A percentile compares a stretch with the other conserved stretches of the same genome.
Conservation (phyloP, 1,139 yeast genomes). For the Yamadazyma pseudoaaseri region DNA sequence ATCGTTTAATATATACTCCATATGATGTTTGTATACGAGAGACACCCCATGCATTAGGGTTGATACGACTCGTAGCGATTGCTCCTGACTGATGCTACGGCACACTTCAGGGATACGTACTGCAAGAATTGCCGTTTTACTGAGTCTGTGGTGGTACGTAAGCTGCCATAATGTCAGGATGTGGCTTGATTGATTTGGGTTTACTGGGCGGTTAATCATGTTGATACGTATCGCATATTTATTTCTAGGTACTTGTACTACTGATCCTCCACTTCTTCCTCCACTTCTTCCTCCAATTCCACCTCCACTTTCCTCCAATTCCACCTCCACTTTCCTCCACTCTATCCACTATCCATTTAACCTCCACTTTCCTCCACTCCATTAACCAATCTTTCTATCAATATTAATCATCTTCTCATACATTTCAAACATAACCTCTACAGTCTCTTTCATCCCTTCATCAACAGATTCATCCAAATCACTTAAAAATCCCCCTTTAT, state of each 20-base stretch:
- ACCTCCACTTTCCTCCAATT: background rate
- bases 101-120: slow-evolving; percentile 52
- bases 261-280: slow-evolving; percentile 8
- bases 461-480: slow-evolving; percentile 25
- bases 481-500: slow-evolving; percentile 8
- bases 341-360: background rate
- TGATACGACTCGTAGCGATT: slow-evolving; percentile 27
- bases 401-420: slow-evolving; percentile 37
- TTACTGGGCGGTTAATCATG: too few relatives aligned
- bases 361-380: background rate
- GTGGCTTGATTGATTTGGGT: too few relatives aligned
- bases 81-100: slow-evolving; percentile 24
- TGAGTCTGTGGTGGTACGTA: slow-evolving; percentile 5
- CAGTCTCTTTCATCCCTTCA: slow-evolving; percentile 25
- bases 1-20: slow-evolving; percentile 32
- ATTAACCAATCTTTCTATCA: slow-evolving; percentile 12
- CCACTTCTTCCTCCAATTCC: background rate
- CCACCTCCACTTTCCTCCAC: slow-evolving; percentile 5
- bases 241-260: too few relatives aligned
- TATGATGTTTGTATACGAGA: slow-evolving; percentile 51
- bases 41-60: slow-evolving; percentile 58
- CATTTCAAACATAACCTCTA: slow-evolving; percentile 28
- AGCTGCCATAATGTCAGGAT: slow-evolving; percentile 33
- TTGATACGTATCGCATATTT: too few relatives aligned
- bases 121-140: slow-evolving; percentile 26